These are phyloP conservation scores for Ambrosiella xylebori DNA, from an alignment of 2,329 filamentous ascomycete genomes.

Conservation along the genomic window DNA sequence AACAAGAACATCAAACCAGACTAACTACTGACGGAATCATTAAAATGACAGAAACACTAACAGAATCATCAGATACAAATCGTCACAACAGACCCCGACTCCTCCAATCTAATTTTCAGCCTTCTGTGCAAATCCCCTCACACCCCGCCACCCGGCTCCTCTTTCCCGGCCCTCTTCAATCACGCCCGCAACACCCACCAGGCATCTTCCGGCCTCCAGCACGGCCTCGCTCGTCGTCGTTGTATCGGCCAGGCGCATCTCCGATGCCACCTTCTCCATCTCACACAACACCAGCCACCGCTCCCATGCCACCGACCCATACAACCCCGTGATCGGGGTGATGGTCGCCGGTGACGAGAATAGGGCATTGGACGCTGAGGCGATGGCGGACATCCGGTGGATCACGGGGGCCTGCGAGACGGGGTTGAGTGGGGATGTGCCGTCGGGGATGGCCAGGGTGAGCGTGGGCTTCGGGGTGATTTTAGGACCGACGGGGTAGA, in stretches of 20 bases:
- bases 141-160: slow-evolving; percentile 42
- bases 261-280: slow-evolving; percentile 59
- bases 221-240: slow-evolving; percentile 33
- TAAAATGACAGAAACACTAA: neutral
- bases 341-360: slow-evolving; percentile 46
- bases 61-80: neutral
- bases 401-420: too few species aligned
- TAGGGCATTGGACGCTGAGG: slow-evolving; percentile 29
- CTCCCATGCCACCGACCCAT: slow-evolving; percentile 87
- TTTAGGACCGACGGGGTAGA: slow-evolving; percentile 57
- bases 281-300: slow-evolving; percentile 84
- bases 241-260: slow-evolving; percentile 37
- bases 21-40: neutral
- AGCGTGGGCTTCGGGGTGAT: slow-evolving; percentile 14
- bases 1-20: neutral
- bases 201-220: slow-evolving; percentile 38
- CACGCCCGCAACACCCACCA: slow-evolving; percentile 42
- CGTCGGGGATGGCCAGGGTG: slow-evolving; percentile 25
- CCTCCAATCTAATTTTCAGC: slow-evolving; percentile 21
- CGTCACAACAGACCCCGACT: neutral
- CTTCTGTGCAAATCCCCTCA: slow-evolving; percentile 49
- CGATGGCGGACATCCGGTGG: slow-evolving; percentile 16
- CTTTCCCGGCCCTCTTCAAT: slow-evolving; percentile 45
- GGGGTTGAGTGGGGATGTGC: slow-evolving; percentile 24
- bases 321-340: slow-evolving; percentile 60